phyloP scores from a whole-genome alignment of 2,329 filamentous ascomycete species.

The Raffaelea deltoideospora region DNA sequence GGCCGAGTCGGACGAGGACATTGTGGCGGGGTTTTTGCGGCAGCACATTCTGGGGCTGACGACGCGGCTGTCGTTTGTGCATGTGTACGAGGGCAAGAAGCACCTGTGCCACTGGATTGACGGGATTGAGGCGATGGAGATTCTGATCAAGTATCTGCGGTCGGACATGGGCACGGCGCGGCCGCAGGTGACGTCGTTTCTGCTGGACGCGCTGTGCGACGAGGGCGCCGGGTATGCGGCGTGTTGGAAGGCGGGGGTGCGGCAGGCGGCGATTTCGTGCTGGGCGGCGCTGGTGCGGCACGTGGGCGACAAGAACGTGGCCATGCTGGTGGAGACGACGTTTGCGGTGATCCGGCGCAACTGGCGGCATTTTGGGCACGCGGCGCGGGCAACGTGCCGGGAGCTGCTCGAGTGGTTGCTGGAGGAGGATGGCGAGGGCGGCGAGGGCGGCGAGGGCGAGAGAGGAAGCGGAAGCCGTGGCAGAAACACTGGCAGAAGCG shows the following conservation, averaged over 20 bases:
- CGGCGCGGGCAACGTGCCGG: constrained; percentile 43
- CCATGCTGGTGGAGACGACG: constrained; percentile 69
- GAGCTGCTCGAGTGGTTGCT: constrained; percentile 51
- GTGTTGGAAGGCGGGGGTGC: constrained; percentile 28
- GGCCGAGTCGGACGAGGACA: constrained; percentile 7
- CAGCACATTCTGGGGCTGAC: constrained; percentile 77
- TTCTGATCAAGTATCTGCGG: constrained; percentile 68
- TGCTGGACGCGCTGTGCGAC: constrained; percentile 68
- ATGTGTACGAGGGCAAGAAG: constrained; percentile 5
- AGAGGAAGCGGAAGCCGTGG: too few species aligned
- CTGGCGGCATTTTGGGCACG: constrained; percentile 53
- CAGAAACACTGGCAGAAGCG: too few species aligned
- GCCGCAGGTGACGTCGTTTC: constrained; percentile 86
- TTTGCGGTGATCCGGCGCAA: constrained; percentile 75
- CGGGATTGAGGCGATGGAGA: constrained; percentile 62
- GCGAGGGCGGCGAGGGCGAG: constrained; percentile 4
- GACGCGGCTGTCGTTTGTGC: constrained; percentile 60
- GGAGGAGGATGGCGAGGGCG: constrained; percentile 1
- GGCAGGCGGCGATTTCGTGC: constrained; percentile 63
- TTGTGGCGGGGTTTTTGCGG: constrained; percentile 63
- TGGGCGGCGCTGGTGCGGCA: constrained; percentile 69
- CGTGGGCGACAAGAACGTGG: constrained; percentile 54
- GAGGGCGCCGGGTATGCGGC: constrained; percentile 25
- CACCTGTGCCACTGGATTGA: constrained; percentile 10
- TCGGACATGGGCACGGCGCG: constrained; percentile 62